Evolutionary conservation across 2,329 filamentous ascomycete species (phyloP).

Genomic region (Periconia macrospinosa): DNA sequence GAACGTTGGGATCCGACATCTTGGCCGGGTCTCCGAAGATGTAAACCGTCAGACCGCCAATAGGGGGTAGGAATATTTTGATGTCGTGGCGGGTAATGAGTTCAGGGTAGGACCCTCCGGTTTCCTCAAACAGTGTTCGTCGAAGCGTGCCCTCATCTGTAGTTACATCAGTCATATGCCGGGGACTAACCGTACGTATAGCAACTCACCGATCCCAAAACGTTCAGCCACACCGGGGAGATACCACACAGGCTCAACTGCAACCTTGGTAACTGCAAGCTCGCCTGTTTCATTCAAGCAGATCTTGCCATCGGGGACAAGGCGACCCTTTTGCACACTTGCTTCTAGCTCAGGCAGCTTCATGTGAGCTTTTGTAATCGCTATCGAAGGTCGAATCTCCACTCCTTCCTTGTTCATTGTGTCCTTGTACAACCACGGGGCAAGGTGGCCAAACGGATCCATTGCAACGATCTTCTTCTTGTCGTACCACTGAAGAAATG

Average conservation of each 20-base stretch:
- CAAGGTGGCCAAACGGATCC: constrained; percentile 90
- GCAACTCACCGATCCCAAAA: constrained; percentile 75
- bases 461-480: constrained; percentile 95
- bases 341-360: constrained; percentile 93
- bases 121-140: constrained; percentile 89
- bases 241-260: constrained; percentile 81
- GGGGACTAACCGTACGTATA: background rate
- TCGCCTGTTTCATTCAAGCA: constrained; percentile 85
- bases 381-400: constrained; percentile 87
- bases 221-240: constrained; percentile 72
- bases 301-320: constrained; percentile 83
- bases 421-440: constrained; percentile 80
- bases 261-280: constrained; percentile 92
- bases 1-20: constrained; percentile 83
- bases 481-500: constrained; percentile 87
- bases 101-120: constrained; percentile 94
- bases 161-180: constrained; percentile 26
- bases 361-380: constrained; percentile 92
- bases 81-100: constrained; percentile 93
- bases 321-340: constrained; percentile 76
- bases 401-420: constrained; percentile 76
- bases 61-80: constrained; percentile 93
- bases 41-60: constrained; percentile 94
- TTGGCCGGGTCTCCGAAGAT: constrained; percentile 94
- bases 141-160: constrained; percentile 82